Evolutionary conservation across 2,329 filamentous ascomycete species (phyloP), one percentile per base, ranked within the genome.

Genomic region (Colletotrichum chrysophilum): DNA sequence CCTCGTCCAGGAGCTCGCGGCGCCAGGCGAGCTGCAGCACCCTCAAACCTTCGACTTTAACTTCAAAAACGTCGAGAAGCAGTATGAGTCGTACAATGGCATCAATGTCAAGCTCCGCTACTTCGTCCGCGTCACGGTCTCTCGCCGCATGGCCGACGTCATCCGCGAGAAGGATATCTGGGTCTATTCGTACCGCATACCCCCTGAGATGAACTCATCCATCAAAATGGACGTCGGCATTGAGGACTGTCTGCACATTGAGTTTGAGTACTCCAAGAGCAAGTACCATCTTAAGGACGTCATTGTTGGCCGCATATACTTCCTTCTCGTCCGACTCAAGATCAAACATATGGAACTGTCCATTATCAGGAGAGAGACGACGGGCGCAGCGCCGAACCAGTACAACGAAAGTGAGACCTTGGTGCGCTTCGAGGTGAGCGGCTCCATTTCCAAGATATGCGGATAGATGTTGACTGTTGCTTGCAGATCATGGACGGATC

Each of bases 191-290:
- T 99, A 99, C 90, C 93, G 96, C 85, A 96, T 98, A 88, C 96
- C 97, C 24, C 97, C 97, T 21, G 97, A 99, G 91, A 97, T 96
- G 86, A 99, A 98, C 89, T 96, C 93, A 87, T 96, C 95, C 80
- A 99, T 99, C 89, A 99, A 99, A 91, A 99, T 99, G 97, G 97
- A 99, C 84, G 97, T 99, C 75, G 97, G 97, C 74, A 99, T 99
- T 83, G 97, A 99, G 87, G 97, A 99, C 88, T 99, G 97, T 85
- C 89, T 99, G 80, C 97, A 99, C 87, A 99, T 99, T 80, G 97
- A 99, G 86, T 99, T 99, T 81, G 97, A 99, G 87, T 99, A 99
- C 88, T 98, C 95, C 86, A 99, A 99, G 90, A 97, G 94, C 85
- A 98, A 98, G 87, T 99, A 99, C 86, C 97, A 99, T 82, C 91